phyloP scores from a whole-genome alignment of 2,329 filamentous ascomycete genomes.

The Madurella fahalii region DNA sequence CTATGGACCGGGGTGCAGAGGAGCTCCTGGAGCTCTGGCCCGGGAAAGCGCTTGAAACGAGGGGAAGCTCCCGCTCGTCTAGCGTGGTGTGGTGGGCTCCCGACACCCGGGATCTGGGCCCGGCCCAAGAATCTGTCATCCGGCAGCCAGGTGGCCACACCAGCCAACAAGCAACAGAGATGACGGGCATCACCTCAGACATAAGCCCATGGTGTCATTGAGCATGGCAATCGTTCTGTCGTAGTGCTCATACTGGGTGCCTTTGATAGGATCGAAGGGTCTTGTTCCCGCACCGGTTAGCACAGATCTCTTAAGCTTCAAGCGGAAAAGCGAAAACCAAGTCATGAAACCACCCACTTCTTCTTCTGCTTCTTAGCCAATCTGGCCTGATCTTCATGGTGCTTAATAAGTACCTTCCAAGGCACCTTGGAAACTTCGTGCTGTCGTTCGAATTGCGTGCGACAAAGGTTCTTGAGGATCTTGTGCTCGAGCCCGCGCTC shows the following conservation, averaged over 20 bases:
- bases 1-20: too few relatives aligned
- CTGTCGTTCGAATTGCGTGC: slow-evolving; percentile 41
- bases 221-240: slow-evolving; percentile 68
- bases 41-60: too few relatives aligned
- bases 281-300: slow-evolving; percentile 17
- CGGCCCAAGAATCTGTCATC: not conserved
- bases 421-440: slow-evolving; percentile 26
- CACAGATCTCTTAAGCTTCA: slow-evolving; percentile 3
- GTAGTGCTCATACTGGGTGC: slow-evolving; percentile 54
- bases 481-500: slow-evolving; percentile 66
- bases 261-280: slow-evolving; percentile 19
- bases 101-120: not conserved
- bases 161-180: not conserved
- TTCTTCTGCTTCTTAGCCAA: slow-evolving; percentile 3
- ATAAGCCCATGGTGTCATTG: slow-evolving; percentile 68
- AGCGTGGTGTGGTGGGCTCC: not conserved
- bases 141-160: not conserved
- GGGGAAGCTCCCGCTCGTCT: too few relatives aligned
- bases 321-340: slow-evolving; percentile 1
- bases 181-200: slow-evolving; percentile 44
- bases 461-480: slow-evolving; percentile 65
- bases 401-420: slow-evolving; percentile 26
- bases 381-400: slow-evolving; percentile 3
- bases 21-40: too few relatives aligned
- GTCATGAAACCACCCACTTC: slow-evolving; percentile 21